phyloP scores from a whole-genome alignment of 2,329 filamentous ascomycete genomes.

The Trichoderma citrinoviride region DNA sequence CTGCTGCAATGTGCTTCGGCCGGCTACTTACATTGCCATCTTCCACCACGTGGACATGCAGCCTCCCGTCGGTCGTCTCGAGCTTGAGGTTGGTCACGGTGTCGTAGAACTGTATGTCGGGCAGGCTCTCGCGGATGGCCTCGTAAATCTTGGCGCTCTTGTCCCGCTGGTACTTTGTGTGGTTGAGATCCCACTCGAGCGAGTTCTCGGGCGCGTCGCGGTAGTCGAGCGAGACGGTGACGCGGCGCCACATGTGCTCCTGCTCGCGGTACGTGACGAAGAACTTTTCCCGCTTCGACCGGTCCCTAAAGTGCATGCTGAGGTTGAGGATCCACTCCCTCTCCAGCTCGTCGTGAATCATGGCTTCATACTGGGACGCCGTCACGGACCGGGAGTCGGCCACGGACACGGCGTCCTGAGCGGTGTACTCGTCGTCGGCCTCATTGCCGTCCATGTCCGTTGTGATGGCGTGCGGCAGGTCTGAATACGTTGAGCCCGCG shows the following conservation, averaged over 20 bases:
- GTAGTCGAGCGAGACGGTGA: constrained; percentile 94
- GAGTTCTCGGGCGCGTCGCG: constrained; percentile 75
- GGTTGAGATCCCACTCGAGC: constrained; percentile 77
- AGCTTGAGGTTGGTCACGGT: constrained; percentile 95
- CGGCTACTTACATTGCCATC: constrained; percentile 67
- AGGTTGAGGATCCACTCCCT: constrained; percentile 92
- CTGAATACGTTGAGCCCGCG: background rate
- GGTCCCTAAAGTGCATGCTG: constrained; percentile 96
- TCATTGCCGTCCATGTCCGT: constrained; percentile 1
- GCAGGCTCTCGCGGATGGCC: constrained; percentile 84
- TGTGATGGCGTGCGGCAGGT: background rate
- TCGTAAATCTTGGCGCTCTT: constrained; percentile 94
- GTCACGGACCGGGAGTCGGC: constrained; percentile 49
- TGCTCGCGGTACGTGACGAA: constrained; percentile 91
- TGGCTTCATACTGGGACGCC: constrained; percentile 56
- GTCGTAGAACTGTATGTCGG: constrained; percentile 93
- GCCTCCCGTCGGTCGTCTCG: constrained; percentile 78
- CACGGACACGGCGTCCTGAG: constrained; percentile 34
- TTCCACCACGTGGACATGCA: constrained; percentile 97
- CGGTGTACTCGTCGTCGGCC: constrained; percentile 3
- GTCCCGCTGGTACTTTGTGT: constrained; percentile 79
- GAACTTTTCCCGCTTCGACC: constrained; percentile 92
- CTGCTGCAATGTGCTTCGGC: too few relatives aligned
- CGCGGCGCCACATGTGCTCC: constrained; percentile 75
- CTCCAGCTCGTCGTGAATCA: constrained; percentile 79